Conservation (phyloP, 2,329 filamentous ascomycete species). For the Hymenoscyphus fraxineus region DNA sequence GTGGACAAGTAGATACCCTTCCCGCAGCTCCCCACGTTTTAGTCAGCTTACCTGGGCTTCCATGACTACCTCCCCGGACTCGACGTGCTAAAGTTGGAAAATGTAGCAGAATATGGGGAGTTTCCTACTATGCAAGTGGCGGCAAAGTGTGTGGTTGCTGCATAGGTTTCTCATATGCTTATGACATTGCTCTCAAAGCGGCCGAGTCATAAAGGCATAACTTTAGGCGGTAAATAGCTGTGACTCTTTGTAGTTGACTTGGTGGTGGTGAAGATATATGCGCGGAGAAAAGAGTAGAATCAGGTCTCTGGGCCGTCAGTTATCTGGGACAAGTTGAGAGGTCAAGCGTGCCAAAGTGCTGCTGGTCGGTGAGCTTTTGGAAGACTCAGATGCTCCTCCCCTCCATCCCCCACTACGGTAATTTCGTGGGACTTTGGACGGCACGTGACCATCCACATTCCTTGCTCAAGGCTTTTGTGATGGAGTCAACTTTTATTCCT, state of each 20-base stretch:
- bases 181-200: constrained; percentile 12
- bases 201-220: constrained; percentile 27
- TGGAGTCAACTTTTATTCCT: background rate
- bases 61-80: constrained; percentile 25
- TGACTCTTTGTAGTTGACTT: background rate
- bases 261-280: background rate
- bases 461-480: background rate
- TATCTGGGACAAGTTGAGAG: background rate
- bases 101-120: background rate
- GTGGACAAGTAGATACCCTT: background rate
- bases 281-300: background rate
- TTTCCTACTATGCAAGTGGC: constrained; percentile 24
- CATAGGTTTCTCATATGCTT: constrained; percentile 28
- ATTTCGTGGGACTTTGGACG: background rate
- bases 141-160: constrained; percentile 23
- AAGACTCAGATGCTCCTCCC: background rate
- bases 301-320: background rate
- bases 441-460: background rate
- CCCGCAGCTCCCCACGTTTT: background rate
- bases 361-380: background rate
- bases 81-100: constrained; percentile 12
- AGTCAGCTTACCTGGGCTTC: constrained; percentile 32
- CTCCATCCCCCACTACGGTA: background rate
- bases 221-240: constrained; percentile 9
- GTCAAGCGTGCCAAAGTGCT: background rate